Evolutionary conservation across 2,329 filamentous ascomycete genomes (phyloP), one percentile per base, ranked within the genome.

Genomic region (Ophiostoma novo-ulmi): DNA sequence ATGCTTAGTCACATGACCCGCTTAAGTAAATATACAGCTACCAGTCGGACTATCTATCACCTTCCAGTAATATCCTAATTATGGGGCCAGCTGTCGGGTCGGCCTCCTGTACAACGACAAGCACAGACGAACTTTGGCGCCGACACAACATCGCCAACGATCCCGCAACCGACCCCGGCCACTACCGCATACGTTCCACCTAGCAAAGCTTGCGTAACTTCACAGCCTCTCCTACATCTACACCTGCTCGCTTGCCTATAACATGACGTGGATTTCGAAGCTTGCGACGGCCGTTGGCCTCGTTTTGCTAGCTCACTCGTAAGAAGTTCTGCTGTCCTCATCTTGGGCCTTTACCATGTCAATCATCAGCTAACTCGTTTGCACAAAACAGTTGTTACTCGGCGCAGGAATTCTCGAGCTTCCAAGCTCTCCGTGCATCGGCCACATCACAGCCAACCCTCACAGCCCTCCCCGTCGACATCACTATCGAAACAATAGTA

Each of bases 261-360:
- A 17, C 17, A 94, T 95, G 92, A 87, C 88, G 71, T 87, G 90
- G 83, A 79, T 91, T 74, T 90, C 92, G 31, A 89, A 87, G 73
- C 80, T 88, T 3, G 84, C 93, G 72, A 94, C 92, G 72, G 80
- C 88, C 71, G 81, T 94, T 72, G 94, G 94, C 74, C 83, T 94
- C 14, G 75, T 97, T 70, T 85, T 97, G 74, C 85, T 97, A 22
- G 88, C 89, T 65, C 94, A 97, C 80, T 92, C 94, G 94, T 97
- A 89, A 80, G 91, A 70, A 63, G 65, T 74, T 71, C 44, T 66
- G 38, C 39, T 41, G n/a, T 44, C 38, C 39, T 22, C n/a, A 13
- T 41, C 36, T 35, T 35, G n/a, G 48, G 48, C 48, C n/a, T 3
- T n/a, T 22, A 26, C 22, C 22, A n/a, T 39, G 20, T 39, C 63